These are phyloP conservation scores for Fusarium scirpi DNA, from an alignment of 2,329 filamentous ascomycete genomes.

Conservation along the genomic window DNA sequence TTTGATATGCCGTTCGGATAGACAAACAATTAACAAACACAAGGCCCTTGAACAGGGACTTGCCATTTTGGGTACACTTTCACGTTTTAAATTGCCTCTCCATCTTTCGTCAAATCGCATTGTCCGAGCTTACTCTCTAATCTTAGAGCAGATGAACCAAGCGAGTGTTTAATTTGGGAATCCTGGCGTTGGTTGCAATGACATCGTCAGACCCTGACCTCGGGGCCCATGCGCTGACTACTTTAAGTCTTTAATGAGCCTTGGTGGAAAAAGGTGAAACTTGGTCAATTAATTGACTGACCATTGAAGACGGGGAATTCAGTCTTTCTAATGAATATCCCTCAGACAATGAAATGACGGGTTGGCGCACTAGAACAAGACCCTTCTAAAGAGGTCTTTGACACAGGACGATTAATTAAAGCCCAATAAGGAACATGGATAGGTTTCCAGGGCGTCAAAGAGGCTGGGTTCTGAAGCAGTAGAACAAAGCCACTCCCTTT, in stretches of 20 bases:
- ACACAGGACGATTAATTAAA: neutral
- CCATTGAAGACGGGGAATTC: slow-evolving; percentile 6
- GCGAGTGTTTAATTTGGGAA: slow-evolving; percentile 9
- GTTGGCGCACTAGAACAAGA: neutral
- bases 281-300: neutral
- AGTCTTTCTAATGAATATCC: slow-evolving; percentile 25
- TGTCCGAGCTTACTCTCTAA: slow-evolving; percentile 14
- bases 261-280: slow-evolving; percentile 24
- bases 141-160: slow-evolving; percentile 24
- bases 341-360: slow-evolving; percentile 11
- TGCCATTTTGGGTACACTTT: slow-evolving; percentile 3
- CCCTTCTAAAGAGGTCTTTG: neutral
- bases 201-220: neutral
- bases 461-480: neutral
- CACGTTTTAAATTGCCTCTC: neutral
- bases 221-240: neutral
- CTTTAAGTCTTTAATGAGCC: slow-evolving; percentile 20
- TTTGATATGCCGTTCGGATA: slow-evolving; percentile 31
- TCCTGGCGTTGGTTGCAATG: slow-evolving; percentile 9
- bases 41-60: slow-evolving; percentile 18
- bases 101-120: slow-evolving; percentile 21
- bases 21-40: slow-evolving; percentile 36
- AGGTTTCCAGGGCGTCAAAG: slow-evolving; percentile 9
- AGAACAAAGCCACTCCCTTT: slow-evolving; percentile 26
- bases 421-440: neutral